Evolutionary conservation across 2,329 filamentous ascomycete genomes (phyloP).

Genomic region (Claviceps digitariae): DNA sequence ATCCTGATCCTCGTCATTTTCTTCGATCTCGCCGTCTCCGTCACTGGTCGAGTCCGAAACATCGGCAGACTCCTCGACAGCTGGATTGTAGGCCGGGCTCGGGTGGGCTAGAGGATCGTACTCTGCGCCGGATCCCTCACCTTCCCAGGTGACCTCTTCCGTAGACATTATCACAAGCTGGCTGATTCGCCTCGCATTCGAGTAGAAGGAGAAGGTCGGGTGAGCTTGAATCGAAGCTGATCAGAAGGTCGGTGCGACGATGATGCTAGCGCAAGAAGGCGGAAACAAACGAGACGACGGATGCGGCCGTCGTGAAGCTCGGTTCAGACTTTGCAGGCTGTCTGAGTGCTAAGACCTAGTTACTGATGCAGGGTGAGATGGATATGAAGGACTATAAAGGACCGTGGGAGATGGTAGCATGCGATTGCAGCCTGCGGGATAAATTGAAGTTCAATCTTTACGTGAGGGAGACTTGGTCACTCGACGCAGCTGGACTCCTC

Average conservation of each 20-base stretch:
- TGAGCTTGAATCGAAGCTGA: not conserved
- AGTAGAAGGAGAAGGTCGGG: not conserved
- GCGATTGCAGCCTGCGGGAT: not conserved
- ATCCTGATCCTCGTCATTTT: conserved; percentile 38
- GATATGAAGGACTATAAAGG: not conserved
- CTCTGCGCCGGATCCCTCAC: conserved; percentile 39
- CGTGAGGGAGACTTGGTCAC: not conserved
- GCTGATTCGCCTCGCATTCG: not conserved
- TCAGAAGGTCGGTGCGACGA: not conserved
- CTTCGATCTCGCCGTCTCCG: conserved; percentile 31
- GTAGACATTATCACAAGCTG: conserved; percentile 19
- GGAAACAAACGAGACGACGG: not conserved
- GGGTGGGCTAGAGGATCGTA: conserved; percentile 42
- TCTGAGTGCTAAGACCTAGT: not conserved
- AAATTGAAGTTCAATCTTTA: not conserved
- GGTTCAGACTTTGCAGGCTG: not conserved
- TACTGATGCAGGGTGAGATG: not conserved
- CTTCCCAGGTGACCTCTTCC: conserved; percentile 34
- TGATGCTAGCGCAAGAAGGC: not conserved
- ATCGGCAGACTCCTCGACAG: conserved; percentile 36
- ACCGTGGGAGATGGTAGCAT: not conserved
- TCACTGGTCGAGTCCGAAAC: conserved; percentile 36
- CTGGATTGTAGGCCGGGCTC: conserved; percentile 36
- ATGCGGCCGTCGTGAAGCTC: not conserved
- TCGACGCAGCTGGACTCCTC: not conserved